phyloP scores from a whole-genome alignment of 495 filamentous ascomycete species.

The Staphylotrichum longicolle region DNA sequence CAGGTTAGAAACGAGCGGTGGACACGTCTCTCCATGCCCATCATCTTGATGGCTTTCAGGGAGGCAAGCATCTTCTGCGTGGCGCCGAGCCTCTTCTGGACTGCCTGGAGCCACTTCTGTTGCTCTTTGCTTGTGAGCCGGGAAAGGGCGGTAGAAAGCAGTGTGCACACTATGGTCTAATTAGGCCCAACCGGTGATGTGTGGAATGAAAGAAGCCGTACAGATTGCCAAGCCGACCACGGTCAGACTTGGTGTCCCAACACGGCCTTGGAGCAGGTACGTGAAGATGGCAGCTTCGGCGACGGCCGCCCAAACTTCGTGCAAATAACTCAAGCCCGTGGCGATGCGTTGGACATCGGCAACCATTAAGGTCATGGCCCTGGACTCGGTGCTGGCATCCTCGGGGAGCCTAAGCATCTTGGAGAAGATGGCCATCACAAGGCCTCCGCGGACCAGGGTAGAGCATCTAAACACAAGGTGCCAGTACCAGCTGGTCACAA shows the following conservation, averaged over 20 bases:
- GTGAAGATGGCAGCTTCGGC: not conserved
- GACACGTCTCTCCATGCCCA: not conserved
- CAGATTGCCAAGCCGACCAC: not conserved
- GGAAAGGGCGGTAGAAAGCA: not conserved
- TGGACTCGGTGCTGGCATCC: not conserved
- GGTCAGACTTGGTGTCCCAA: not conserved
- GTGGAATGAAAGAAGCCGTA: no score
- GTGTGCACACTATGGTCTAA: no score
- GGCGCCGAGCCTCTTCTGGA: not conserved
- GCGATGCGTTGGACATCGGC: slow-evolving; percentile 1
- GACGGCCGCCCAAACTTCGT: not conserved
- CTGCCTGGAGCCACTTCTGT: not conserved
- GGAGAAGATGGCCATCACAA: slow-evolving; percentile 3
- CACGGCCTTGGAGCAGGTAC: not conserved
- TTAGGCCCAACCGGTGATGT: no score
- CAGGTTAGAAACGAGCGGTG: not conserved
- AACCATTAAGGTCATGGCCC: not conserved
- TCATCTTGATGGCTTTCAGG: slow-evolving; percentile 9
- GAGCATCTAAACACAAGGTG: not conserved
- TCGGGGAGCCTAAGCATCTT: not conserved
- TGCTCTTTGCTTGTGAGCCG: not conserved
- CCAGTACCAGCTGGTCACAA: not conserved
- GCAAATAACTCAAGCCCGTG: not conserved
- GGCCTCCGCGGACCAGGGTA: not conserved
- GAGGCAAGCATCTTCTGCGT: slow-evolving; percentile 1